phyloP scores from a whole-genome alignment of 2,329 filamentous ascomycete species.

The Penicillium nordicum region DNA sequence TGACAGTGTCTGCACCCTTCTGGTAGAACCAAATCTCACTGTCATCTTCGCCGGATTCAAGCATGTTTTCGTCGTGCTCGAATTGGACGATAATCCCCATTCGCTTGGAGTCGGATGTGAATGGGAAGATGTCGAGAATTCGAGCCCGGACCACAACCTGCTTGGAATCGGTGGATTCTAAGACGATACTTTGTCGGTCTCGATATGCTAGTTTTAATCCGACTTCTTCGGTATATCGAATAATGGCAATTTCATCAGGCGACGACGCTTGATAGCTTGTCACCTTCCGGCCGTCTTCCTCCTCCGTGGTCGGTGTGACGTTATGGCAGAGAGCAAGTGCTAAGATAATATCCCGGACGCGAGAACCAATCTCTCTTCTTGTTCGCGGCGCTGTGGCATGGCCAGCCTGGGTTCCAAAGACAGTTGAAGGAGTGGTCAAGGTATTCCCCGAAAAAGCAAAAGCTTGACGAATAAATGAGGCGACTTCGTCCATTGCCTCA shows the following conservation, averaged over 20 bases:
- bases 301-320: slow-evolving; percentile 86
- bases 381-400: slow-evolving; percentile 68
- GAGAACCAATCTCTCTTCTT: slow-evolving; percentile 85
- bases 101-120: slow-evolving; percentile 94
- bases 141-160: slow-evolving; percentile 75
- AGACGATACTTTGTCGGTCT: slow-evolving; percentile 78
- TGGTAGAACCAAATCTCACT: slow-evolving; percentile 98
- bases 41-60: slow-evolving; percentile 49
- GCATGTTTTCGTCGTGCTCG: slow-evolving; percentile 53
- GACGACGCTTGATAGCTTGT: slow-evolving; percentile 95
- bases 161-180: slow-evolving; percentile 73
- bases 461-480: slow-evolving; percentile 77
- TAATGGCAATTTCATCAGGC: slow-evolving; percentile 96
- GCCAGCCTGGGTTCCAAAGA: slow-evolving; percentile 59
- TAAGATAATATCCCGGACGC: slow-evolving; percentile 88
- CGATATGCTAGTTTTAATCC: slow-evolving; percentile 80
- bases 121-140: slow-evolving; percentile 93
- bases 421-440: slow-evolving; percentile 73
- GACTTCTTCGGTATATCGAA: slow-evolving; percentile 90
- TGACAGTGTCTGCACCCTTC: slow-evolving; percentile 96
- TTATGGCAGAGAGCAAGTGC: slow-evolving; percentile 95
- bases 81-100: slow-evolving; percentile 98
- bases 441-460: slow-evolving; percentile 66
- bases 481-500: slow-evolving; percentile 97
- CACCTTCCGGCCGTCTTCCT: slow-evolving; percentile 70